Percentiles rank a stretch among this genome's conserved stretches.
phyloP scores from a whole-genome alignment of 176 grass and related monocot species.

The Elaeis guineensis region DNA sequence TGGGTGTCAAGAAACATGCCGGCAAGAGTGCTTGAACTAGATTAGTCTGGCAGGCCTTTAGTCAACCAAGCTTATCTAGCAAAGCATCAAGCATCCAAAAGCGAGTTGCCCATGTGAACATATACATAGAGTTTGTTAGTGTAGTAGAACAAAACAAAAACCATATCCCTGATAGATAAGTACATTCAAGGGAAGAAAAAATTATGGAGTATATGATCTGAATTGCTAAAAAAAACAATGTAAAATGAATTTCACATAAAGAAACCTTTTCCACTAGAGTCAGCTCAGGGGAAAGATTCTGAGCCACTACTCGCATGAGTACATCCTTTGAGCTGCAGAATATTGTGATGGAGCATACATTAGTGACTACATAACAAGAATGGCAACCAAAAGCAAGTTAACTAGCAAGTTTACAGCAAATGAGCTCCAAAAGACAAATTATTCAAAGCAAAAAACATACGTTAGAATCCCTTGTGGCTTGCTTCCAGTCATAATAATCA shows the following conservation, averaged over 20 bases:
- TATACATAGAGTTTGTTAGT: no score
- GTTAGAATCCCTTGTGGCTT: conserved; percentile 86
- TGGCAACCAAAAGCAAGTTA: neutral
- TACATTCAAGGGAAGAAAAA: no score
- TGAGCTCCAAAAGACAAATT: neutral
- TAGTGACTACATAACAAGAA: neutral
- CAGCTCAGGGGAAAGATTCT: conserved; percentile 86
- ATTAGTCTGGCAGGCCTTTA: no score
- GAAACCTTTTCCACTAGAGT: conserved; percentile 91
- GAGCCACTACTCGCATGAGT: conserved; percentile 91
- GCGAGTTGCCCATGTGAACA: no score
- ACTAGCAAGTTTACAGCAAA: no score
- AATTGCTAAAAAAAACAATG: conserved; percentile 15
- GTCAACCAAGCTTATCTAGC: no score
- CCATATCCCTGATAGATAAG: no score
- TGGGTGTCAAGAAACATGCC: no score
- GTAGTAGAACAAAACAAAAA: no score
- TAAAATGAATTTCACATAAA: conserved; percentile 3
- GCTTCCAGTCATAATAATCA: conserved; percentile 66
- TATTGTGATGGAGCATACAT: neutral
- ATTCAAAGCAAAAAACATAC: conserved; percentile 28
- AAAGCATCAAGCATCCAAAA: no score
- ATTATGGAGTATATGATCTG: no score
- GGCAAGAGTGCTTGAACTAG: no score
- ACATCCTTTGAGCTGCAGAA: conserved; percentile 88